Percentiles rank a stretch among this genome's conserved stretches.
Evolutionary conservation across 1,284 basidiomycete genomes (phyloP).

Genomic region (Moesziomyces parantarcticus): DNA sequence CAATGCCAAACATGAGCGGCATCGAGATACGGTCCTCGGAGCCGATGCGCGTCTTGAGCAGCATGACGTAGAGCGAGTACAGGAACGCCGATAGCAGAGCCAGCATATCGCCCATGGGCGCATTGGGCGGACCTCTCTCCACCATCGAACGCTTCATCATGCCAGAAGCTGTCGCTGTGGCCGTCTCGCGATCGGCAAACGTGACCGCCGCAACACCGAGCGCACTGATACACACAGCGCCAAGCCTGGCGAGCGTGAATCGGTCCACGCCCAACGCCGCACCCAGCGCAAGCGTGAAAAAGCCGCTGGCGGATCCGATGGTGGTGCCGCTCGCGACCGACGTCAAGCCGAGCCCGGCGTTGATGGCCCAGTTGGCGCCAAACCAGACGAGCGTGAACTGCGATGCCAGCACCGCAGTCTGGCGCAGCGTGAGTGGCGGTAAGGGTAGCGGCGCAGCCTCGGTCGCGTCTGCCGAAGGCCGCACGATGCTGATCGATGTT

Average conservation of each 20-base stretch:
- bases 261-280: slow-evolving; percentile 84
- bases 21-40: slow-evolving; percentile 63
- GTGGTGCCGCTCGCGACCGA: slow-evolving; percentile 66
- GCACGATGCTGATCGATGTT: slow-evolving; percentile 42
- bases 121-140: slow-evolving; percentile 37
- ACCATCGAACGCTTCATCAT: slow-evolving; percentile 9
- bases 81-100: slow-evolving; percentile 69
- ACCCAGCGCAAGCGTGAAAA: slow-evolving; percentile 91
- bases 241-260: slow-evolving; percentile 79
- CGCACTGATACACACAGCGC: slow-evolving; percentile 85
- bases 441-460: slow-evolving; percentile 12
- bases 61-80: slow-evolving; percentile 90
- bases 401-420: slow-evolving; percentile 58
- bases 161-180: background rate
- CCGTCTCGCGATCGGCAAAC: slow-evolving; percentile 58
- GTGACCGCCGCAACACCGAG: slow-evolving; percentile 85
- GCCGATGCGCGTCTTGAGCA: slow-evolving; percentile 79
- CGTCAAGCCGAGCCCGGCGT: slow-evolving; percentile 60
- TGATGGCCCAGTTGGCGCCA: slow-evolving; percentile 65
- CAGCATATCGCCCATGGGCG: slow-evolving; percentile 59
- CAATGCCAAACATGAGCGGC: slow-evolving; percentile 72
- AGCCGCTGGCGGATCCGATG: slow-evolving; percentile 78
- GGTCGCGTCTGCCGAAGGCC: slow-evolving; percentile 2
- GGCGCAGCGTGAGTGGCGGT: slow-evolving; percentile 58
- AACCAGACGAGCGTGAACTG: slow-evolving; percentile 67